Percentiles rank a stretch among this genome's conserved stretches.
Evolutionary conservation across 345 rosid genomes (phyloP).

Genomic region (Eucalyptus grandis): DNA sequence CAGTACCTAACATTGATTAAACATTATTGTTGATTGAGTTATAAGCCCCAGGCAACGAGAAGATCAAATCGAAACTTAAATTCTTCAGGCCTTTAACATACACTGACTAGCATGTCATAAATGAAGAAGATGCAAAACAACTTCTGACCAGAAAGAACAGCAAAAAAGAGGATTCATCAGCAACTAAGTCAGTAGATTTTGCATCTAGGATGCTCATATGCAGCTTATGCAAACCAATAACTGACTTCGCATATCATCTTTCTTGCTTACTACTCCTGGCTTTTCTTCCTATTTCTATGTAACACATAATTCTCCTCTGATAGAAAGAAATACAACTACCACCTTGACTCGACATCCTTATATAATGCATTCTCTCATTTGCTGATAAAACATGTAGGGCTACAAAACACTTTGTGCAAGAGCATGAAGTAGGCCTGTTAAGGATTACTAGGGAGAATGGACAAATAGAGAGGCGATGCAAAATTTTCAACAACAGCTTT

Average conservation of each 20-base stretch:
- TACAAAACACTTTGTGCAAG: not conserved
- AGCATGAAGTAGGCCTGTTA: not conserved
- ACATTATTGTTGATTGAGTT: not conserved
- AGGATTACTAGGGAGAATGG: not conserved
- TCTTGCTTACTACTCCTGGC: not conserved
- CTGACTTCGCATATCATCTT: not conserved
- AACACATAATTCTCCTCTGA: not conserved
- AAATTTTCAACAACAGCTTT: not conserved
- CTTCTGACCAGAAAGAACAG: not conserved
- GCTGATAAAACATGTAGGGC: not conserved
- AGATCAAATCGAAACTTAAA: not conserved
- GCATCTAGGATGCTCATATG: not conserved
- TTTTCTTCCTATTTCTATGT: not conserved
- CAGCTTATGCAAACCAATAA: not conserved
- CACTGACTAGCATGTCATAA: not conserved
- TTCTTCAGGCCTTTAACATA: not conserved
- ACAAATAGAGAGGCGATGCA: not conserved
- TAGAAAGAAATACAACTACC: not conserved
- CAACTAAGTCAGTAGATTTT: not conserved
- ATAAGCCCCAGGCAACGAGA: not conserved
- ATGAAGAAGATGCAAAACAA: not conserved
- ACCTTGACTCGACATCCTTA: not conserved
- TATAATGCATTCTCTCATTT: not conserved
- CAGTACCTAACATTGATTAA: not conserved
- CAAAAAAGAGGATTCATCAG: not conserved